phyloP scores from a whole-genome alignment of 176 grass and related monocot species.

The Eragrostis nindensis region DNA sequence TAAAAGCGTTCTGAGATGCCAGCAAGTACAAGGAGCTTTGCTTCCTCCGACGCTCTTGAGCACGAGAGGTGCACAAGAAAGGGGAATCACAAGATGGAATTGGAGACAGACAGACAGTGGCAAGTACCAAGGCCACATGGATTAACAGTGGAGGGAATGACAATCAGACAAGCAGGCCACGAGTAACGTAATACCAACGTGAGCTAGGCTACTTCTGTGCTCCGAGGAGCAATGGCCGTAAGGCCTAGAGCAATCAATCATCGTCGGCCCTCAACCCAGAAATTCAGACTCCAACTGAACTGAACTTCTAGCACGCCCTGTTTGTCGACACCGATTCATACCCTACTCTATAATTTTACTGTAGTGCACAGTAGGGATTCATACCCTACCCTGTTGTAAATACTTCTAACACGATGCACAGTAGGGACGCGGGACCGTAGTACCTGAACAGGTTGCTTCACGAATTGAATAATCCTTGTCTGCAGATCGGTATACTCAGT shows the following conservation, averaged over 20 bases:
- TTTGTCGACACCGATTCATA: slow-evolving; percentile 7
- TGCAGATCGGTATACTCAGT: background rate
- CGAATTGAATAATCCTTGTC: background rate
- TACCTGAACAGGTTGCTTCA: background rate
- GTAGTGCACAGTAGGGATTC: background rate
- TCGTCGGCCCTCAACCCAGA: background rate
- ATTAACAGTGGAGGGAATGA: slow-evolving; percentile 38
- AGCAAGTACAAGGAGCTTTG: background rate
- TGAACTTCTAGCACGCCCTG: background rate
- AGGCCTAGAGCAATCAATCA: slow-evolving; percentile 21
- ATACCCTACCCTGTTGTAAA: no score
- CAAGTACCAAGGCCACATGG: slow-evolving; percentile 26
- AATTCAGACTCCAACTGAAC: slow-evolving; percentile 19
- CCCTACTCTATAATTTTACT: slow-evolving; percentile 6
- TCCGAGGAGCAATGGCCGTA: background rate
- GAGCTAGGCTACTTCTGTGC: slow-evolving; percentile 3
- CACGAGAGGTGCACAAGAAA: background rate
- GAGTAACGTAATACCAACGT: slow-evolving; percentile 18
- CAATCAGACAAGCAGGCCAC: slow-evolving; percentile 36
- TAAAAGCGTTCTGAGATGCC: background rate
- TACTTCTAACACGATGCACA: background rate
- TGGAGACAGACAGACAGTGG: slow-evolving; percentile 10
- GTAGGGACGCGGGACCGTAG: background rate
- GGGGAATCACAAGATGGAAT: background rate
- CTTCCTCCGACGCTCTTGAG: background rate